Evolutionary conservation across 1,284 basidiomycete genomes (phyloP).

Genomic region (Pseudozyma pruni): DNA sequence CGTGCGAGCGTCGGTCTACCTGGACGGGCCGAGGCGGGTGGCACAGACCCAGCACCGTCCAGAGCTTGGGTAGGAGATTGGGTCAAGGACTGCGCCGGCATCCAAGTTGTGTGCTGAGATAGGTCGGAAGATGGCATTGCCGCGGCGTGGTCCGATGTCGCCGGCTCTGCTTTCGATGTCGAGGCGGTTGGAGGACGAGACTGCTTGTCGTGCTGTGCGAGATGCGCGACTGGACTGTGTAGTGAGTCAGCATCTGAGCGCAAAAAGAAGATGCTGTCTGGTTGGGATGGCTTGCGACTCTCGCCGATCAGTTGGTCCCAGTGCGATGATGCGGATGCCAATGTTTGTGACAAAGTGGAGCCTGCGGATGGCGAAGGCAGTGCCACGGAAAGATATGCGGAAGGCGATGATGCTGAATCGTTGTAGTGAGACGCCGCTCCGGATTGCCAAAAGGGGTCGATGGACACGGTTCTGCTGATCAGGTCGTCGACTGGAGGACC

Average conservation of each 20-base stretch:
- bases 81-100: not conserved
- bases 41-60: not conserved
- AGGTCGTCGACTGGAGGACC: conserved; percentile 27
- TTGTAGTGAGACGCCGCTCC: conserved; percentile 1
- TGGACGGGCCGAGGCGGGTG: conserved; percentile 6
- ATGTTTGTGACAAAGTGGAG: conserved; percentile 5
- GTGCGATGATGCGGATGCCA: conserved; percentile 5
- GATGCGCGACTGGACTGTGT: conserved; percentile 1
- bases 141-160: not conserved
- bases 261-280: conserved; percentile 5
- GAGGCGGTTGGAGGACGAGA: not conserved
- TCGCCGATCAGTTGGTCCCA: not conserved
- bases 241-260: conserved; percentile 21
- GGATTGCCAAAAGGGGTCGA: conserved; percentile 24
- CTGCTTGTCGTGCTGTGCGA: not conserved
- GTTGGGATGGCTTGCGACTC: not conserved
- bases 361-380: conserved; percentile 12
- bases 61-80: conserved; percentile 2
- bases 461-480: conserved; percentile 13
- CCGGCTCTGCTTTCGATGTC: not conserved
- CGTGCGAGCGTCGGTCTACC: conserved; percentile 38
- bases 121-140: not conserved
- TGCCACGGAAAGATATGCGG: conserved; percentile 7
- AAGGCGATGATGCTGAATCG: conserved; percentile 9
- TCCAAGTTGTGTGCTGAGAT: too few relatives aligned